Percentiles rank a stretch among this genome's conserved stretches.
Conservation (phyloP, 495 filamentous ascomycete genomes). For the Hypoxylon cercidicola region DNA sequence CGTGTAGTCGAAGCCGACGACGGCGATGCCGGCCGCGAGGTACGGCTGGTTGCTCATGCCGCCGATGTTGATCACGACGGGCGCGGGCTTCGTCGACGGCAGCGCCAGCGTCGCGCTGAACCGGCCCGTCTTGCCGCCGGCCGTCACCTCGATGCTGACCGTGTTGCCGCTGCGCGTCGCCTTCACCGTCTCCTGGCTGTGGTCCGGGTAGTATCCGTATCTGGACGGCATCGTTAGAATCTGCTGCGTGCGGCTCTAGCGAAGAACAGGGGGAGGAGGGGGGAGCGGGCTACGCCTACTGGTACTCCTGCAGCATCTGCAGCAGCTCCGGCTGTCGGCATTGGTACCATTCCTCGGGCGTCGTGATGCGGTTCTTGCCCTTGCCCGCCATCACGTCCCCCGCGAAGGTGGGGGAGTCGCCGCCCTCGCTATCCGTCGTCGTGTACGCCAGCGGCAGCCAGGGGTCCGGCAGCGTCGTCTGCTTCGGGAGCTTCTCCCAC, state of each 20-base stretch:
- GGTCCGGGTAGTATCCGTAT: constrained; percentile 65
- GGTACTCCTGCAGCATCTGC: constrained; percentile 63
- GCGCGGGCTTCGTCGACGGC: constrained; percentile 53
- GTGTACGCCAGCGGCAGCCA: constrained; percentile 61
- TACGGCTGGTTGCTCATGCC: constrained; percentile 64
- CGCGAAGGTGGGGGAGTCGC: constrained; percentile 44
- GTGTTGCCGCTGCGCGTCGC: constrained; percentile 61
- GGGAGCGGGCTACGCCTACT: constrained; percentile 45
- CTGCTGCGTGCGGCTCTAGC: too few species aligned
- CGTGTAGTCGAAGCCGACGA: constrained; percentile 63
- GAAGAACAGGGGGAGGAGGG: too few species aligned
- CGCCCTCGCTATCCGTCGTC: constrained; percentile 49
- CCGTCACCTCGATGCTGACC: constrained; percentile 58
- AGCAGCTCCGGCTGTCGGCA: constrained; percentile 65
- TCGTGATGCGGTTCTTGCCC: constrained; percentile 55
- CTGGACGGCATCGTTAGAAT: constrained; percentile 12
- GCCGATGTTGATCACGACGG: constrained; percentile 65
- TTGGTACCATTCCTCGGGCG: constrained; percentile 60
- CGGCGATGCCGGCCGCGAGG: constrained; percentile 59
- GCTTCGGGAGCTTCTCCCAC: constrained; percentile 52
- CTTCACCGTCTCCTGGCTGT: constrained; percentile 60
- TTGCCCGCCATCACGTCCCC: constrained; percentile 52
- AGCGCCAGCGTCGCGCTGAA: constrained; percentile 59
- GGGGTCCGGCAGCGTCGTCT: constrained; percentile 60
- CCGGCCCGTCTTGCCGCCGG: constrained; percentile 56